Evolutionary conservation across 1,284 basidiomycete genomes (phyloP), one percentile per base, ranked within the genome.

Genomic region (Erythrobasidium hasegawianum): DNA sequence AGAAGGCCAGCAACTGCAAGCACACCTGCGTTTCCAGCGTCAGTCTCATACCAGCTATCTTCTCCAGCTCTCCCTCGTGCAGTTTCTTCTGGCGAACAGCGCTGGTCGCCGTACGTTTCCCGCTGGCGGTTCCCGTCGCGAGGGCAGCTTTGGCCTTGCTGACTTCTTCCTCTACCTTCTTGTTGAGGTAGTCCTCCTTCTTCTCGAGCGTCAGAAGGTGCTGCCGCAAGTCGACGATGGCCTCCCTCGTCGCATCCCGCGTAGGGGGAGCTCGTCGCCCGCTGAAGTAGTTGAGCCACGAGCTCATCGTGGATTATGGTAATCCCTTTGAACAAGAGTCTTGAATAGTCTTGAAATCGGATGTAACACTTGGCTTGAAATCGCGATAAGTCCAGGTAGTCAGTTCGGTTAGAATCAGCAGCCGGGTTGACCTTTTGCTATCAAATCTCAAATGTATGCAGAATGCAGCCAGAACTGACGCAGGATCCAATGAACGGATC

Each of bases 1-100:
- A 11, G 2, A 27, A 5, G 18, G 8, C n/a, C 45, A 40, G 41
- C 18, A 11, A 38, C n/a, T 14, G 9, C 38, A 16, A n/a, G 76
- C 71, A 52, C 26, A 77, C 87, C 81, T 98, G 96, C 74, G 90
- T 88, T 81, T 97, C 95, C 56, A 99, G 84, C 72, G 97, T 96
- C 79, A 97, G 80, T 72, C 91, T 85, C 67, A 88, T 90, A 11
- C 90, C 91, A 57, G 87, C 85, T 71, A 98, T 81, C 72, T 87
- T 83, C 72, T 97, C 92, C 65, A 97, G 82, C 77, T 98, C 92
- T 59, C 83, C 78, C 79, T 98, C 95, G 75, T 85, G 86, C 71
- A 86, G 83, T 80, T 97, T 97, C 86, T 97, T 97, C 80, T 93
- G 86, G 74, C 90, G 87, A 70, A 99, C 81, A n/a, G 96, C 96